phyloP scores from a whole-genome alignment of 1,284 basidiomycete species.

The Sanghuangporus sanghuang region DNA sequence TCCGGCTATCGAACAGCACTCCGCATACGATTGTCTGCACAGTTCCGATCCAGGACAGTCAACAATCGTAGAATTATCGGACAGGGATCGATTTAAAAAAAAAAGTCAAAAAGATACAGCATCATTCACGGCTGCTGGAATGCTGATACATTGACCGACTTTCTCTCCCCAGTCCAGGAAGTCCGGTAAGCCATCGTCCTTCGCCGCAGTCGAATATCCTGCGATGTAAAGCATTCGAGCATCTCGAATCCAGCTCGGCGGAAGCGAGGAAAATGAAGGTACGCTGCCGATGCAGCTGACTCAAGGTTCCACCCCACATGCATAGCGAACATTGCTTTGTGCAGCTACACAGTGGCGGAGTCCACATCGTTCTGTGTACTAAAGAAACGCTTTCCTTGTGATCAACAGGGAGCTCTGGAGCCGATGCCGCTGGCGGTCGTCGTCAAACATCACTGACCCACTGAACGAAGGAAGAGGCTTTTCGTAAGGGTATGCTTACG shows the following conservation, averaged over 20 bases:
- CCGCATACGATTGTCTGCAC: conserved; percentile 3
- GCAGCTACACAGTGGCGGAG: too few relatives aligned
- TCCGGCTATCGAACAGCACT: background rate
- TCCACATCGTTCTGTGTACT: too few relatives aligned
- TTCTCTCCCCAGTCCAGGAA: conserved; percentile 41
- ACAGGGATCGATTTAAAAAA: conserved; percentile 18
- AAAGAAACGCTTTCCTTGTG: too few relatives aligned
- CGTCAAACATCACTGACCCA: too few relatives aligned
- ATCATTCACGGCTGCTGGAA: conserved; percentile 39
- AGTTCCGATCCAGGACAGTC: conserved; percentile 22
- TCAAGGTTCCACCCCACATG: too few relatives aligned
- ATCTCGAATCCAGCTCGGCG: background rate
- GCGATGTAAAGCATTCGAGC: conserved; percentile 37
- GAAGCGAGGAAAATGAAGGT: background rate
- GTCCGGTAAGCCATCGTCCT: conserved; percentile 23
- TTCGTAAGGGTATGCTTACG: too few relatives aligned
- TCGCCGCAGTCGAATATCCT: conserved; percentile 36
- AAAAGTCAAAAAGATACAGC: conserved; percentile 29
- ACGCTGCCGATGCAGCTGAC: too few relatives aligned
- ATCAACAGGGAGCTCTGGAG: too few relatives aligned
- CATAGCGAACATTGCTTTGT: too few relatives aligned
- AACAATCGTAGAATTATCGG: conserved; percentile 24
- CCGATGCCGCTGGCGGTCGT: too few relatives aligned
- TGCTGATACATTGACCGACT: conserved; percentile 35
- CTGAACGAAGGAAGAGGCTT: too few relatives aligned